phyloP scores from a whole-genome alignment of 2,329 filamentous ascomycete species.

The Sporothrix curviconia region DNA sequence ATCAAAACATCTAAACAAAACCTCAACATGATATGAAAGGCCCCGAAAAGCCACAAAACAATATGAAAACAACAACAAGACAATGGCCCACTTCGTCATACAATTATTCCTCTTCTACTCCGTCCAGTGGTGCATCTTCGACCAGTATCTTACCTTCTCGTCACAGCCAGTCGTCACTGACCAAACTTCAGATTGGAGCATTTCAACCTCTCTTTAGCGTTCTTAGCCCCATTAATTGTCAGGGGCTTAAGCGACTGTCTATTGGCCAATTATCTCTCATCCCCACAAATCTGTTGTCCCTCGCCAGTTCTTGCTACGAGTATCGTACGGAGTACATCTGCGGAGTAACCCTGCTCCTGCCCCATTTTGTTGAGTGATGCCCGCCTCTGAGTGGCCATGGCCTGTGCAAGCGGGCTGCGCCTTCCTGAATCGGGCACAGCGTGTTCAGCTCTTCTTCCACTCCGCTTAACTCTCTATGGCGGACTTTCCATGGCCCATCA shows the following conservation, averaged over 20 bases:
- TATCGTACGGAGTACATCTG: too few relatives aligned
- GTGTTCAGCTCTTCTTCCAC: not conserved
- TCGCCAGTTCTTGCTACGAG: not conserved
- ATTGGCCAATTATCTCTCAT: slow-evolving; percentile 15
- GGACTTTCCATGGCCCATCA: not conserved
- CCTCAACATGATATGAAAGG: too few relatives aligned
- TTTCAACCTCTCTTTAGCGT: not conserved
- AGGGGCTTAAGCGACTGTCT: slow-evolving; percentile 12
- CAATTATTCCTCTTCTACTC: too few relatives aligned
- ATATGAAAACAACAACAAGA: too few relatives aligned
- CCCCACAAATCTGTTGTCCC: not conserved
- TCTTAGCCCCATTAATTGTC: slow-evolving; percentile 2
- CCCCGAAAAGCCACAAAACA: too few relatives aligned
- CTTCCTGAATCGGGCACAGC: not conserved
- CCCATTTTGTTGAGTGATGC: not conserved
- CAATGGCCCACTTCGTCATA: too few relatives aligned
- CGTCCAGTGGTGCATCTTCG: too few relatives aligned
- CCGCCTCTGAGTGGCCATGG: not conserved
- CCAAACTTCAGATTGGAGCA: not conserved
- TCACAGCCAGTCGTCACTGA: not conserved
- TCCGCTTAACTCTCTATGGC: not conserved
- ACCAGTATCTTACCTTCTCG: too few relatives aligned
- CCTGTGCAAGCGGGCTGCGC: not conserved
- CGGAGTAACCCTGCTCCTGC: slow-evolving; percentile 1
- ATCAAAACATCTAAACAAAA: too few relatives aligned